Evolutionary conservation across 108 stramenopile species (phyloP).

Genomic region (Nannochloropsis salina): DNA sequence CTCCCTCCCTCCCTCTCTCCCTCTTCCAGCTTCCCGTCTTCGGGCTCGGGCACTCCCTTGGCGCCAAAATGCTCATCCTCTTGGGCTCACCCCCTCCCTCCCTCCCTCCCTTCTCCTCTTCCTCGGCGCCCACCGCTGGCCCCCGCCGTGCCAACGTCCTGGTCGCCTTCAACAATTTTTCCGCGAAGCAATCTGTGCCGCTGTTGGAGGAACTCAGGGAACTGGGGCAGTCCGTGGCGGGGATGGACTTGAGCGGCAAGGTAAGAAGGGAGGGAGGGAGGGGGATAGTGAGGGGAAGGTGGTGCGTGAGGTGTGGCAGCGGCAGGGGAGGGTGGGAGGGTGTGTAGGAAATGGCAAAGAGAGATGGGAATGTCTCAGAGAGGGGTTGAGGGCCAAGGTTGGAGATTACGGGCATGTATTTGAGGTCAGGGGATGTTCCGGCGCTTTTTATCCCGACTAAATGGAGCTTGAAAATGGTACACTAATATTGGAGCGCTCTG

Average conservation of each 20-base stretch:
- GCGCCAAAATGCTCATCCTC: slow-evolving; percentile 40
- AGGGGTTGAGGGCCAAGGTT: no score
- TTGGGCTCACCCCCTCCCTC: slow-evolving; percentile 8
- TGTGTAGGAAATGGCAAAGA: neutral
- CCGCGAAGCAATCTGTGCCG: slow-evolving; percentile 36
- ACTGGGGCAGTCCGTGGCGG: slow-evolving; percentile 28
- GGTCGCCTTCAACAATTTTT: slow-evolving; percentile 41
- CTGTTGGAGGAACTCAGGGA: slow-evolving; percentile 33
- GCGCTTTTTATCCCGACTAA: no score
- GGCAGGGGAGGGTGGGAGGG: neutral
- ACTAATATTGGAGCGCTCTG: no score
- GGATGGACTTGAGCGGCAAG: neutral
- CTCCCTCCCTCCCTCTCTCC: neutral
- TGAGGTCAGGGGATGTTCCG: no score
- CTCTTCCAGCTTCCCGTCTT: slow-evolving; percentile 28
- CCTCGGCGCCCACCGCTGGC: neutral
- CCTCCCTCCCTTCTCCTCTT: neutral
- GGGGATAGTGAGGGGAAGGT: neutral
- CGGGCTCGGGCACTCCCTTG: slow-evolving; percentile 42
- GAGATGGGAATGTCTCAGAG: no score
- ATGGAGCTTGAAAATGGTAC: no score
- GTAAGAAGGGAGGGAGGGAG: neutral
- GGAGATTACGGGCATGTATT: no score
- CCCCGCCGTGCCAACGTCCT: slow-evolving; percentile 33
- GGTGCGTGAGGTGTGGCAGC: no score